phyloP scores from a whole-genome alignment of 176 grass and related monocot genomes.

The Musa schizocarpa region DNA sequence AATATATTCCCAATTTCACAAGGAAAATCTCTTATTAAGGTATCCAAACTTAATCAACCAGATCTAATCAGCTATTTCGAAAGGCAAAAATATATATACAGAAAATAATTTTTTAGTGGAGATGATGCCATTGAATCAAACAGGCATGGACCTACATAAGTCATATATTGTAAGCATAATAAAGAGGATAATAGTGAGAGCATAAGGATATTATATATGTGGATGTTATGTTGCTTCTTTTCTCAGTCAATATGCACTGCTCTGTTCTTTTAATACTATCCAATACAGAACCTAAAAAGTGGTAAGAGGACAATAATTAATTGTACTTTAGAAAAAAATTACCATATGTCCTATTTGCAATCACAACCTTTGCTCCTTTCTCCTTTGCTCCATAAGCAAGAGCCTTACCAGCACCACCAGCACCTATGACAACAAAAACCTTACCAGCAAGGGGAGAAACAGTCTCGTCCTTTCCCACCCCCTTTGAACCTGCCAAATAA shows the following conservation, averaged over 20 bases:
- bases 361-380: constrained; percentile 90
- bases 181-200: neutral
- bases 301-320: neutral
- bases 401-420: constrained; percentile 95
- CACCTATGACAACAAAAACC: constrained; percentile 86
- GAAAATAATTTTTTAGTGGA: too few species aligned
- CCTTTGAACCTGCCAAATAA: neutral
- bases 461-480: neutral
- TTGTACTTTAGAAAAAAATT: constrained; percentile 18
- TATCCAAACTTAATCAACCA: neutral
- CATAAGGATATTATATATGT: neutral
- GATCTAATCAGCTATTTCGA: neutral
- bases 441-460: constrained; percentile 67
- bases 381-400: constrained; percentile 96
- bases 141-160: too few species aligned
- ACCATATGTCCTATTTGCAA: constrained; percentile 97
- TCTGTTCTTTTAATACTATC: neutral
- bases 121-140: too few species aligned
- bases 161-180: neutral
- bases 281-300: neutral
- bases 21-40: neutral
- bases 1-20: neutral
- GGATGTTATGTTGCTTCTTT: neutral
- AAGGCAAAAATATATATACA: too few species aligned
- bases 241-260: neutral